Base-by-base conservation (phyloP, 1,284 basidiomycete species). In the Neonothopanus nambi region DNA sequence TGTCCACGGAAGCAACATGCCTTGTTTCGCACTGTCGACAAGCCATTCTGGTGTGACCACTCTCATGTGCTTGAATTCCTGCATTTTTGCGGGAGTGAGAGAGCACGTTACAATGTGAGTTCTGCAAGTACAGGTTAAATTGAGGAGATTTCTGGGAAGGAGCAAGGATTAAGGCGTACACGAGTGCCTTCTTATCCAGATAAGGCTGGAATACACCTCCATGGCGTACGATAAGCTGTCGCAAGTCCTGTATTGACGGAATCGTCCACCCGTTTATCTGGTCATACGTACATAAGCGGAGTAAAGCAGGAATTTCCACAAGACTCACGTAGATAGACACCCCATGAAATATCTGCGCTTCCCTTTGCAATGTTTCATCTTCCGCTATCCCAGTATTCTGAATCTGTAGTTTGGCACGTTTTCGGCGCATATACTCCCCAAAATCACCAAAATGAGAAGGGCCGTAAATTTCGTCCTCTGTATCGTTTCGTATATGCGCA, bases 21-120 rank as follows among this genome's bases (percentile, higher is more conserved):
- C 85, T 7, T 78, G 77, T 53, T 82, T 72, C 24, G 81, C 81
- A 59, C 90, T 93, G 26, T 94, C 82, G 9, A 88, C 72, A 7
- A 99, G 78, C 94, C 95, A 99, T 55, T 87, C 87, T 0, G 94
- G 93, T 33, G 76, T 77, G 26, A 91, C 93, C 11, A 98, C 87
- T 65, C 93, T 95, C 84, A 96, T 90, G 48, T 87, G 71, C 64
- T 88, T 82, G 69, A 95, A 97, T 62, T 97, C 94, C 43, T 82
- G 81, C 44, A 93, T 80, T 70, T 98, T 98, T 49, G 86, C 85
- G 0, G 93, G 87, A 0, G 96, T 98, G 30, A 99, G 79, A 20
- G 91, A 88, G 54, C 87, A 90, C 0, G 96, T 95, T 52, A 99
- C 78, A 59, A 98, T 87, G 66, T 95, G 93, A 0, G 93, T 95